Base-by-base conservation (phyloP, 176 grass and related monocot genomes). In the Aegilops longissima region DNA sequence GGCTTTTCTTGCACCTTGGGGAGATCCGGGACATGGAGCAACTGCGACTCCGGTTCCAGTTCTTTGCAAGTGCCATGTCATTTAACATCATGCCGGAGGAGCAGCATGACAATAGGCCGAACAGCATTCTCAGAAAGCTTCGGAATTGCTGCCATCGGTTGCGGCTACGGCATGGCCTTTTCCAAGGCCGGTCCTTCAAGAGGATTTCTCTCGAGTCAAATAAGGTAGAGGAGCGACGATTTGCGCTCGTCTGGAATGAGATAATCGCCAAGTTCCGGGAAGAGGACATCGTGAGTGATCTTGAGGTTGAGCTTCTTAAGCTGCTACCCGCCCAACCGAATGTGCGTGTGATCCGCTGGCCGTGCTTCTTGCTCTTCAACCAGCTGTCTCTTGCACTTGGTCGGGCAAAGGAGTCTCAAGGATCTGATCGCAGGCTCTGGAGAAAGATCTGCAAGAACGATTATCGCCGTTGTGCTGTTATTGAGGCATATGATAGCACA, bases 21-120 rank as follows among this genome's bases (percentile, higher is more conserved):
- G 95, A 97, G 87, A 97, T 97, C 70, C 84, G 95, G 68, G 90
- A 97, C 86, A 92, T 94, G 14, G 86, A 91, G 42, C 95, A 97
- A 56, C 85, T 97, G 31, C 85, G 93, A 31, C 90, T 97, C 63
- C 86, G 95, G 27, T 97, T 97, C 85, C 95, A 97, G 76, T 97
- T 97, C 78, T 97, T 97, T 52, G 93, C 95, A 39, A 92, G 93
- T 73, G 95, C 93, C 24, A 93, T 97, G 93, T 90, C 92, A 66
- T 97, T 97, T 82, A 97, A 97, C 86, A 87, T 97, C 86, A 92
- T 93, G 91, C 95, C 93, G 45, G 95, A 97, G 89, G 89, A 91
- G 82, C 93, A 95, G 71, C 84, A 88, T 42, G 79, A 82, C 51
- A 82, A 90, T 78, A 87, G 87, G 16, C 83, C 58, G 7, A 88